Conservation (phyloP, 768 basidiomycete genomes). For the Mycena floridula region DNA sequence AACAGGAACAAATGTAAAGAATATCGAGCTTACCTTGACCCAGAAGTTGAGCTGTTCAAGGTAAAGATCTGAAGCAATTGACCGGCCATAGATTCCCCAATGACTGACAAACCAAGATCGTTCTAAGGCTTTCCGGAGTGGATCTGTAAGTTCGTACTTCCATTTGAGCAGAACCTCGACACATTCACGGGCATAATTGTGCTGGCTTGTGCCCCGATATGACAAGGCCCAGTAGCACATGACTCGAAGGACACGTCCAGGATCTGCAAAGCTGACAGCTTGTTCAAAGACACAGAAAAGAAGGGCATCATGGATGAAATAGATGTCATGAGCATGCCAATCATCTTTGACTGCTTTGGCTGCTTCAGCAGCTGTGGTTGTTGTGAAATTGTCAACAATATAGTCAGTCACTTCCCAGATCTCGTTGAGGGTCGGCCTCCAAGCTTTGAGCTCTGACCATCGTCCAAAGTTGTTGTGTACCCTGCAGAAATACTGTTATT, state of each 20-base stretch:
- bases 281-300: conserved; percentile 21
- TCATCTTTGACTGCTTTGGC: conserved; percentile 11
- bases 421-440: conserved; percentile 5
- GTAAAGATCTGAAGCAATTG: too few species aligned
- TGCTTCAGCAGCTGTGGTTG: conserved; percentile 3
- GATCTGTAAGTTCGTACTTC: conserved; percentile 14
- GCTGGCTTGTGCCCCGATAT: conserved; percentile 18
- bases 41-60: conserved; percentile 24
- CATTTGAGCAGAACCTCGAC: conserved; percentile 11
- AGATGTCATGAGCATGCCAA: conserved; percentile 13
- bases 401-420: conserved; percentile 1
- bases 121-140: conserved; percentile 13
- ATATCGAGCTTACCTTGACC: too few species aligned
- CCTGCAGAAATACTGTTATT: conserved; percentile 2
- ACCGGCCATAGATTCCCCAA: too few species aligned
- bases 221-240: conserved; percentile 17
- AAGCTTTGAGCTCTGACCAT: conserved; percentile 7
- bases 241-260: conserved; percentile 14
- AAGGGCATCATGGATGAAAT: conserved; percentile 24
- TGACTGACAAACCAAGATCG: conserved; percentile 22
- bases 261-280: conserved; percentile 20
- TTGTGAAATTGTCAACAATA: conserved; percentile 7
- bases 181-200: conserved; percentile 22
- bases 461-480: conserved; percentile 6
- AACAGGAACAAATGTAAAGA: too few species aligned